Evolutionary conservation across 345 rosid genomes (phyloP).

Genomic region (Boechera stricta): DNA sequence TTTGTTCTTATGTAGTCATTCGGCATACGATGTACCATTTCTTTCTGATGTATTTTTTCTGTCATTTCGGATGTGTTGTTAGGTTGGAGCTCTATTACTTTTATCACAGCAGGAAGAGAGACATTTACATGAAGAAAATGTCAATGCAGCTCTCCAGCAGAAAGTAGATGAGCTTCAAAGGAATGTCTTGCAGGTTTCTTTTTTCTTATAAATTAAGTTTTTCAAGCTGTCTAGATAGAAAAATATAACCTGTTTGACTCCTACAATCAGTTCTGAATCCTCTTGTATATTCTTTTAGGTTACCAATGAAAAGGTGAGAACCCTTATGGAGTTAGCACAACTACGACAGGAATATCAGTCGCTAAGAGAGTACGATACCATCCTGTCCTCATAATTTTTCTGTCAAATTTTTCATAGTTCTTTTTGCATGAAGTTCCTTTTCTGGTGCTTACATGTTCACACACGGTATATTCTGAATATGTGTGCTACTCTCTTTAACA

Average conservation of each 20-base stretch:
- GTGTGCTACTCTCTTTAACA: conserved; percentile 1
- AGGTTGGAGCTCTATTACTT: conserved; percentile 86
- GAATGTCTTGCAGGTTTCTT: conserved; percentile 77
- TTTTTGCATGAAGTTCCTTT: conserved; percentile 17
- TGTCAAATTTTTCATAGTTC: background rate
- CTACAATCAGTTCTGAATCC: conserved; percentile 1
- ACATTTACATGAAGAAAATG: conserved; percentile 87
- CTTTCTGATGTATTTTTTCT: conserved; percentile 9
- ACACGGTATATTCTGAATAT: background rate
- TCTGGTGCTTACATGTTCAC: conserved; percentile 10
- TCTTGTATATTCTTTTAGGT: conserved; percentile 56
- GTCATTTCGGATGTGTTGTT: conserved; percentile 39
- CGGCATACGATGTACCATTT: background rate
- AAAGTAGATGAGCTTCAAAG: conserved; percentile 91
- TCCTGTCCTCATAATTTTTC: conserved; percentile 1
- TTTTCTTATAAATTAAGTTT: background rate
- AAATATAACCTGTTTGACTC: background rate
- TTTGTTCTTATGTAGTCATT: conserved; percentile 8
- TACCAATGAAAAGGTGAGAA: conserved; percentile 95
- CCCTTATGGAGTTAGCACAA: conserved; percentile 86
- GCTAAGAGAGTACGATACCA: conserved; percentile 63
- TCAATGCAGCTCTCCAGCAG: conserved; percentile 78
- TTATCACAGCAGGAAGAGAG: conserved; percentile 97
- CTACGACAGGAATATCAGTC: conserved; percentile 73
- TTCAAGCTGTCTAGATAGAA: conserved; percentile 16